phyloP scores from a whole-genome alignment of 2,329 filamentous ascomycete species.

The Chaetomiaceae sp. region DNA sequence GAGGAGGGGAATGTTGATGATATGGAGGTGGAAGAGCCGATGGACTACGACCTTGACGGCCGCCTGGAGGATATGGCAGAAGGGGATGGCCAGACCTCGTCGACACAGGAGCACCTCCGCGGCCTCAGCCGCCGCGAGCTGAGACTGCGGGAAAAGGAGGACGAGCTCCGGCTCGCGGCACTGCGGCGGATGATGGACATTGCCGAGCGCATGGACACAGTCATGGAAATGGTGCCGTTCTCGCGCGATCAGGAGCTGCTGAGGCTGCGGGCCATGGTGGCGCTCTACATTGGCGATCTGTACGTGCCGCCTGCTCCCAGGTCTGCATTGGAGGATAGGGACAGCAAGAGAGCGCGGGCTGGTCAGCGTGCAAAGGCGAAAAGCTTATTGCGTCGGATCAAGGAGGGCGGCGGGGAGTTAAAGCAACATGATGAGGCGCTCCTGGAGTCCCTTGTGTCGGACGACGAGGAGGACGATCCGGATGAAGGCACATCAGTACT shows the following conservation, averaged over 20 bases:
- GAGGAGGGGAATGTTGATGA: conserved; percentile 24
- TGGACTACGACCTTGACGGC: conserved; percentile 12
- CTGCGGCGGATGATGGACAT: conserved; percentile 58
- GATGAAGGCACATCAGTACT: conserved; percentile 21
- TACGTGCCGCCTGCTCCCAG: conserved; percentile 39
- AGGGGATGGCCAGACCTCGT: conserved; percentile 11
- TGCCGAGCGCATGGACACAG: conserved; percentile 63
- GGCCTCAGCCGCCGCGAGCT: conserved; percentile 20
- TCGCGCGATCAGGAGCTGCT: conserved; percentile 63
- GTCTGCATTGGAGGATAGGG: conserved; percentile 27
- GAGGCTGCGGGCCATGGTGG: conserved; percentile 67
- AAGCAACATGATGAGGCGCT: conserved; percentile 24
- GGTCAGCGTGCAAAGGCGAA: conserved; percentile 34
- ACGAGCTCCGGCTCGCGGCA: conserved; percentile 46
- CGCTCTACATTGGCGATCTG: conserved; percentile 71
- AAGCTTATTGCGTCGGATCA: conserved; percentile 30
- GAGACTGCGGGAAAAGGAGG: conserved; percentile 32
- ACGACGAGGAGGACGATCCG: conserved; percentile 24
- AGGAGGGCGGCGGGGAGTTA: conserved; percentile 29
- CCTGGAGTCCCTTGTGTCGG: conserved; percentile 18
- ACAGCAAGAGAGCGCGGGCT: conserved; percentile 36
- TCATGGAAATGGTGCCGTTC: conserved; percentile 67
- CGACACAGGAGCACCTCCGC: not conserved
- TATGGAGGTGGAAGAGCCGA: conserved; percentile 21
- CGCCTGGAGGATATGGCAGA: conserved; percentile 22